Conservation (phyloP, 768 basidiomycete genomes). For the Polyporus arcularius region DNA sequence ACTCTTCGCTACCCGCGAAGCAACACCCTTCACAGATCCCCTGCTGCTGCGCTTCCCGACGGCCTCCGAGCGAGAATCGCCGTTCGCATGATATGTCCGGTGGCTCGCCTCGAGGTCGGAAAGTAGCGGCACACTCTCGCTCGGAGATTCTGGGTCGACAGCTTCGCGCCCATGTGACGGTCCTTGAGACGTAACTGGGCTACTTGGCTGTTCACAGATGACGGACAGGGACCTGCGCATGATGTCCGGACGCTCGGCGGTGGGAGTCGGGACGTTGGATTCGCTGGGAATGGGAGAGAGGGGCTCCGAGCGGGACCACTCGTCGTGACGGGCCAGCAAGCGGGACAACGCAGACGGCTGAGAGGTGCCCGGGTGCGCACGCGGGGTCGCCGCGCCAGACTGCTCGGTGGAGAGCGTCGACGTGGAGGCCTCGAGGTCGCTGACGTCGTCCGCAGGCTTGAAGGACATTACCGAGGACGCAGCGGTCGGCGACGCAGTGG, state of each 20-base stretch:
- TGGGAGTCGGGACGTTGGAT: conserved; percentile 20
- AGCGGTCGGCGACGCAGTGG: neutral
- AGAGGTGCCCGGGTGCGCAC: conserved; percentile 14
- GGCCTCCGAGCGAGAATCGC: conserved; percentile 7
- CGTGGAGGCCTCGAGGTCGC: conserved; percentile 24
- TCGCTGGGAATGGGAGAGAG: conserved; percentile 3
- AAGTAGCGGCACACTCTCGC: conserved; percentile 25
- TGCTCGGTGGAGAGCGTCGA: conserved; percentile 21
- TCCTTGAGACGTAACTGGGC: neutral
- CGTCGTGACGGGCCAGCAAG: conserved; percentile 24
- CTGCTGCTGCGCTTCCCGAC: conserved; percentile 18
- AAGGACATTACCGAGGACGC: conserved; percentile 18
- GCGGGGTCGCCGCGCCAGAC: conserved; percentile 21
- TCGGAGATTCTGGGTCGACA: neutral
- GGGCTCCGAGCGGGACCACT: neutral
- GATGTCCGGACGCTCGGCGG: conserved; percentile 14
- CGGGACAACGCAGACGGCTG: conserved; percentile 29
- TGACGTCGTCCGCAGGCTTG: conserved; percentile 17
- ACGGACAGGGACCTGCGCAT: conserved; percentile 7
- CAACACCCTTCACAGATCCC: conserved; percentile 9
- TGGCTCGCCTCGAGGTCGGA: conserved; percentile 27
- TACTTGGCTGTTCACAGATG: neutral
- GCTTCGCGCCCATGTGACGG: neutral
- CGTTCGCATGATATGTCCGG: conserved; percentile 18
- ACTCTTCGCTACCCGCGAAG: neutral